phyloP scores from a whole-genome alignment of 2,329 filamentous ascomycete species.

The Calonectria honghensis region DNA sequence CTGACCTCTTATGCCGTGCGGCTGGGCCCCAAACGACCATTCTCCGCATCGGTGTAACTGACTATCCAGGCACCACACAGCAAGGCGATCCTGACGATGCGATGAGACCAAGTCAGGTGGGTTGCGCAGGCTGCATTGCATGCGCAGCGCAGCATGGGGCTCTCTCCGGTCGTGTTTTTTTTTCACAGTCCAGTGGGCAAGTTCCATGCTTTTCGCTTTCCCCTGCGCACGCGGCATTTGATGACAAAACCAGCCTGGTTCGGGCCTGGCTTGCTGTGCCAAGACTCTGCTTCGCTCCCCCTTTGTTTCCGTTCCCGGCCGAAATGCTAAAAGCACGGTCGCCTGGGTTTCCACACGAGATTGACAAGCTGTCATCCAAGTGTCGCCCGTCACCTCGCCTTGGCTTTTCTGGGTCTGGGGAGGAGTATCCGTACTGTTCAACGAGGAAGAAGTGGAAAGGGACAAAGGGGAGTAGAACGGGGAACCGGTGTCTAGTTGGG shows the following conservation, averaged over 20 bases:
- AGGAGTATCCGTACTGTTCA: not conserved
- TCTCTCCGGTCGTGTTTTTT: not conserved
- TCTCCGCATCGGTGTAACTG: conserved; percentile 26
- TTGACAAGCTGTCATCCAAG: conserved; percentile 28
- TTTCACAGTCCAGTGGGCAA: not conserved
- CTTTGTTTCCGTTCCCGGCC: conserved; percentile 35
- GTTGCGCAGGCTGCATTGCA: conserved; percentile 13
- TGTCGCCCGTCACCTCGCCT: conserved; percentile 12
- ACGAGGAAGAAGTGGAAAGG: not conserved
- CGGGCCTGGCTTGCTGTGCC: conserved; percentile 12
- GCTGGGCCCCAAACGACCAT: conserved; percentile 8
- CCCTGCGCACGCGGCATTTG: conserved; percentile 28
- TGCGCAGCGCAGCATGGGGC: not conserved
- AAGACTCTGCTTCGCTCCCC: conserved; percentile 17
- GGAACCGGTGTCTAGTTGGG: conserved; percentile 8
- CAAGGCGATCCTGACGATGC: conserved; percentile 19
- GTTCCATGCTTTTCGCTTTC: conserved; percentile 15
- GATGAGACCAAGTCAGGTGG: not conserved
- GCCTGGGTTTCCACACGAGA: conserved; percentile 9
- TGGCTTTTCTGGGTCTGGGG: conserved; percentile 1
- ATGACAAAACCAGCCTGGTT: conserved; percentile 25
- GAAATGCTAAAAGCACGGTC: conserved; percentile 12
- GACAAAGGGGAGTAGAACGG: not conserved
- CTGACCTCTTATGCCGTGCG: conserved; percentile 21
- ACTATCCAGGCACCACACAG: conserved; percentile 20